Conservation (phyloP, 768 basidiomycete genomes). For the Mycena vulgaris region DNA sequence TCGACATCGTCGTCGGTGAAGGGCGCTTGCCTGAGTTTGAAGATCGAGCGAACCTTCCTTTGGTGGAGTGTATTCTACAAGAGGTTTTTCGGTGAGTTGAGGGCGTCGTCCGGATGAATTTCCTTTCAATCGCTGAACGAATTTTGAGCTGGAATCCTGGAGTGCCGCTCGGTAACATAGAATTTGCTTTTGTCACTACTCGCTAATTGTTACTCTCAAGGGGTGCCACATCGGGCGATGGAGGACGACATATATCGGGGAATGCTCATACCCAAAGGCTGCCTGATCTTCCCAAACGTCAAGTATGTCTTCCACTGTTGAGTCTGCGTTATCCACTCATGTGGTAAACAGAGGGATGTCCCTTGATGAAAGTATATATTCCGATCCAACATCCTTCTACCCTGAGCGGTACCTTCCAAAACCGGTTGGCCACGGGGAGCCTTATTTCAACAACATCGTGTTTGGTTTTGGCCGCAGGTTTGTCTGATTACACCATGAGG, state of each 20-base stretch:
- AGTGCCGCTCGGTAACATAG: neutral
- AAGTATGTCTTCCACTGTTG: conserved; percentile 20
- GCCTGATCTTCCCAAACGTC: conserved; percentile 42
- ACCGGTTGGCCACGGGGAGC: conserved; percentile 17
- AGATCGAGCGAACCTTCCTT: conserved; percentile 44
- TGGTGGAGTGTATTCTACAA: conserved; percentile 28
- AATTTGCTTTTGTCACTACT: neutral
- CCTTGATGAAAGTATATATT: conserved; percentile 45
- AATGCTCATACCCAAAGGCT: conserved; percentile 51
- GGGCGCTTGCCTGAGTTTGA: conserved; percentile 44
- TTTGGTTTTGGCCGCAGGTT: conserved; percentile 35
- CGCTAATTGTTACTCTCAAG: conserved; percentile 32
- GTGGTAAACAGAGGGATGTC: conserved; percentile 44
- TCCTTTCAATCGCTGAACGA: neutral
- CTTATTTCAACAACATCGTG: conserved; percentile 9
- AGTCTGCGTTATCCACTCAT: neutral
- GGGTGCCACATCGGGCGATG: conserved; percentile 47
- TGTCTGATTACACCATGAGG: neutral
- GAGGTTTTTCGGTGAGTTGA: neutral
- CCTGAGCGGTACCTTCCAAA: conserved; percentile 45
- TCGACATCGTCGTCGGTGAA: conserved; percentile 47
- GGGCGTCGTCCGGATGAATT: neutral
- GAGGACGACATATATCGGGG: conserved; percentile 55
- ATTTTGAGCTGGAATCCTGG: conserved; percentile 9
- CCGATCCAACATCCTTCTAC: conserved; percentile 44